Percentiles rank a stretch among this genome's conserved stretches.
Evolutionary conservation across 495 filamentous ascomycete genomes (phyloP).

Genomic region (Podospora sp.): DNA sequence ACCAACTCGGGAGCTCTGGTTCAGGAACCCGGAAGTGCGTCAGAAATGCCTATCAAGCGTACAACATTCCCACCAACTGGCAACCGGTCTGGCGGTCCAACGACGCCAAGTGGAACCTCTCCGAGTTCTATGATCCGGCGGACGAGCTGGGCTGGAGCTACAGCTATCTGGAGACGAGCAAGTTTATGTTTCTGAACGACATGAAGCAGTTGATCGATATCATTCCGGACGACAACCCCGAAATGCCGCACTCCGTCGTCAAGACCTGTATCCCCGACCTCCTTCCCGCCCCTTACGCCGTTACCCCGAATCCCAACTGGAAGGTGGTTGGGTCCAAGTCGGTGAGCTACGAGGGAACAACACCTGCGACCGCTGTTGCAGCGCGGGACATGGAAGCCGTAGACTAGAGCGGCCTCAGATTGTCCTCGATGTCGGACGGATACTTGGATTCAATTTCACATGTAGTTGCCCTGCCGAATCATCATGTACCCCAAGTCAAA

Average conservation of each 20-base stretch:
- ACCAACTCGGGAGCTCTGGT: not conserved
- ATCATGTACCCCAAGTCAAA: no score
- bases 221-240: conserved; percentile 16
- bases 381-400: no score
- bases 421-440: no score
- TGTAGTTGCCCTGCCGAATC: no score
- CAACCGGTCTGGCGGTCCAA: not conserved
- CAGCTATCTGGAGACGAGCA: conserved; percentile 3
- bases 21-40: not conserved
- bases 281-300: not conserved
- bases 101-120: not conserved
- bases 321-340: conserved; percentile 6
- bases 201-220: conserved; percentile 3
- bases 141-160: conserved; percentile 13
- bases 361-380: no score
- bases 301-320: not conserved
- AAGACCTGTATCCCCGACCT: not conserved
- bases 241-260: conserved; percentile 17
- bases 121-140: not conserved
- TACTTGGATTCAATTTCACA: no score
- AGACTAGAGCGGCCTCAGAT: no score
- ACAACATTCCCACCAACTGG: not conserved
- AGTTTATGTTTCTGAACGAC: not conserved
- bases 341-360: not conserved
- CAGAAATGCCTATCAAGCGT: not conserved